Evolutionary conservation across 768 basidiomycete species (phyloP).

Genomic region (Leccinum uliginosum): DNA sequence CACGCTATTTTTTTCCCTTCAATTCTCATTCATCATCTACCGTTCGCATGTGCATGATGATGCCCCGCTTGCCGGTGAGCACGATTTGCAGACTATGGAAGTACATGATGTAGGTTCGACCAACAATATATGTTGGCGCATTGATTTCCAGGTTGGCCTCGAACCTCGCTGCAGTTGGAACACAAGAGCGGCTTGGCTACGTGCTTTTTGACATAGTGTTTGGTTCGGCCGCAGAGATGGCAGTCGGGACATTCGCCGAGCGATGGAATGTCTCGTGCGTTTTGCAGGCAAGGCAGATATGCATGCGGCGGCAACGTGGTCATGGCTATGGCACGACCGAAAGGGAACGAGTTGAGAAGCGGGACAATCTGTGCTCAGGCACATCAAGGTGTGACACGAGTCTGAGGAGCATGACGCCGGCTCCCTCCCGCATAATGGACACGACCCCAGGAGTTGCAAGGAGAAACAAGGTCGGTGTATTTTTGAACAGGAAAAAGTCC

Average conservation of each 20-base stretch:
- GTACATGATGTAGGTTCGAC: constrained; percentile 2
- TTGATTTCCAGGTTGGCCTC: neutral
- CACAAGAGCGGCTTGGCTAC: constrained; percentile 13
- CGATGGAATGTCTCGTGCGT: neutral
- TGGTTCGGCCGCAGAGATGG: constrained; percentile 21
- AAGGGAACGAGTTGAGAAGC: constrained; percentile 16
- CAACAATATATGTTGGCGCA: constrained; percentile 14
- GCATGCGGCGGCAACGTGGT: neutral
- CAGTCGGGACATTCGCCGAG: constrained; percentile 21
- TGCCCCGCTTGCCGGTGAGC: constrained; percentile 16
- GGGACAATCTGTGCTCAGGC: constrained; percentile 14
- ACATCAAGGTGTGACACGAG: constrained; percentile 13
- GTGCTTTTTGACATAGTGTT: constrained; percentile 7
- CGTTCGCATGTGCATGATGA: constrained; percentile 18
- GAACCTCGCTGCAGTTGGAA: neutral
- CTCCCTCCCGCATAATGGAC: constrained; percentile 13
- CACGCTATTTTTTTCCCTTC: no score
- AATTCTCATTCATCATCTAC: no score
- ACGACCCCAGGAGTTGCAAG: neutral
- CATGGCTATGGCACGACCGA: constrained; percentile 16
- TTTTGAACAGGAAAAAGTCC: neutral
- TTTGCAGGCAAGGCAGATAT: constrained; percentile 12
- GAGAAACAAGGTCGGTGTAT: neutral
- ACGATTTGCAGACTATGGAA: constrained; percentile 14
- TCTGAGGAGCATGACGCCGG: constrained; percentile 1